A percentile compares a stretch with the other conserved stretches of the same genome.
These are phyloP conservation scores for Aureobasidium subglaciale DNA, from an alignment of 2,329 filamentous ascomycete genomes.

Conservation along the genomic window DNA sequence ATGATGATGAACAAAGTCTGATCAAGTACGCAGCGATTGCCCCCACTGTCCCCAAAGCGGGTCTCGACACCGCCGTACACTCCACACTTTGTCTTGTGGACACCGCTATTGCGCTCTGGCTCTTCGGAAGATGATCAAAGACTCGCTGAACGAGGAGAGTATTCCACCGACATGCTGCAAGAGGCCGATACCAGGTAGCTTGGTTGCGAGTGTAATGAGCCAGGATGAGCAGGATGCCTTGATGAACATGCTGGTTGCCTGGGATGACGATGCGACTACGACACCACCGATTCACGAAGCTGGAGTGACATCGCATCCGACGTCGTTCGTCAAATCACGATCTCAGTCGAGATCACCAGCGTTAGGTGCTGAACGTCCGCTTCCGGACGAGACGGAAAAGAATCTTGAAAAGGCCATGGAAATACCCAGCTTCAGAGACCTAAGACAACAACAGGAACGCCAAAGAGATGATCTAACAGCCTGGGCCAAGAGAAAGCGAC, in stretches of 20 bases:
- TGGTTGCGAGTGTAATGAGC: constrained; percentile 34
- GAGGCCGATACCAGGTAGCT: constrained; percentile 31
- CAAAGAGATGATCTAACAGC: constrained; percentile 26
- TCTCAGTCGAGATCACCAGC: neutral
- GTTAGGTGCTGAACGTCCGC: neutral
- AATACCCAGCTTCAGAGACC: constrained; percentile 23
- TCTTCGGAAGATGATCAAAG: constrained; percentile 30
- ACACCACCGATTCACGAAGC: neutral
- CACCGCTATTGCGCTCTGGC: constrained; percentile 29
- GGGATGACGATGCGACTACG: constrained; percentile 23
- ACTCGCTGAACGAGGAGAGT: constrained; percentile 28
- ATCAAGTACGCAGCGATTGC: constrained; percentile 19
- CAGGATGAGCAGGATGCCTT: constrained; percentile 32
- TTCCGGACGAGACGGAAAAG: constrained; percentile 12
- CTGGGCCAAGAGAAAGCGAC: constrained; percentile 23
- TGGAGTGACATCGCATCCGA: neutral
- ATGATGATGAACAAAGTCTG: neutral
- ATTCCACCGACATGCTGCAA: constrained; percentile 35
- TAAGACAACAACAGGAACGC: constrained; percentile 23
- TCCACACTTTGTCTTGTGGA: constrained; percentile 29
- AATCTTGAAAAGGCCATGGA: constrained; percentile 21
- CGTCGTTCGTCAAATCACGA: neutral
- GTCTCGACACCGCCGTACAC: constrained; percentile 22
- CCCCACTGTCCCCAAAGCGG: constrained; percentile 27
- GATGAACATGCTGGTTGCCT: constrained; percentile 26